Evolutionary conservation across 257 asterid species (phyloP).

Genomic region (Przewalskia tangutica): DNA sequence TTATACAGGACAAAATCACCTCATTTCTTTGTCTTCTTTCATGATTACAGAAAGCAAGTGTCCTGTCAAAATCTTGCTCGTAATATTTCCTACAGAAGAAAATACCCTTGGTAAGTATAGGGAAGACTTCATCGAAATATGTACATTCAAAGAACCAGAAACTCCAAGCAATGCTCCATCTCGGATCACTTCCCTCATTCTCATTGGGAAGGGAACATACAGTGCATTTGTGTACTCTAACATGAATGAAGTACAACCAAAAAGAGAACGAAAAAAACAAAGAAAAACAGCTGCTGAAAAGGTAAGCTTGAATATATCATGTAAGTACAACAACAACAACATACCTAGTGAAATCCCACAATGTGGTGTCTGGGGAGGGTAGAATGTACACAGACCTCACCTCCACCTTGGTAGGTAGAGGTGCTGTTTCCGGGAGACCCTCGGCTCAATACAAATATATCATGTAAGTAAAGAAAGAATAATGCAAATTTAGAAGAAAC

Average conservation of each 20-base stretch:
- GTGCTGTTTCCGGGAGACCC: no score
- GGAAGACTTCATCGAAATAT: background rate
- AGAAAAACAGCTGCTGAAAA: background rate
- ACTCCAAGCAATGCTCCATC: background rate
- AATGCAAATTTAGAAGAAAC: background rate
- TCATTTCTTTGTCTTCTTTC: conserved; percentile 83
- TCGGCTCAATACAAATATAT: no score
- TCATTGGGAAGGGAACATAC: background rate
- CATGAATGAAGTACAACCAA: background rate
- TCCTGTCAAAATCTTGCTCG: conserved; percentile 84
- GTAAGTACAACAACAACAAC: no score
- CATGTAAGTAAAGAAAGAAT: background rate
- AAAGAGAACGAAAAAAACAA: background rate
- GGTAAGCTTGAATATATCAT: background rate
- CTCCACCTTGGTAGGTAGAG: no score
- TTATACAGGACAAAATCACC: conserved; percentile 29
- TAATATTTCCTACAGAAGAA: conserved; percentile 51
- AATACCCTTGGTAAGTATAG: background rate
- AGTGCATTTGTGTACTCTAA: background rate
- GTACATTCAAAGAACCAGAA: background rate
- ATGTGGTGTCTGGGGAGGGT: no score
- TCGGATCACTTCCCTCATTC: background rate
- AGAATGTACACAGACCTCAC: no score
- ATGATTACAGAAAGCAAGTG: conserved; percentile 76
- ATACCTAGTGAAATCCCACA: no score